Evolutionary conservation across 345 rosid species (phyloP).

Genomic region (Cardamine chenopodiifolia): DNA sequence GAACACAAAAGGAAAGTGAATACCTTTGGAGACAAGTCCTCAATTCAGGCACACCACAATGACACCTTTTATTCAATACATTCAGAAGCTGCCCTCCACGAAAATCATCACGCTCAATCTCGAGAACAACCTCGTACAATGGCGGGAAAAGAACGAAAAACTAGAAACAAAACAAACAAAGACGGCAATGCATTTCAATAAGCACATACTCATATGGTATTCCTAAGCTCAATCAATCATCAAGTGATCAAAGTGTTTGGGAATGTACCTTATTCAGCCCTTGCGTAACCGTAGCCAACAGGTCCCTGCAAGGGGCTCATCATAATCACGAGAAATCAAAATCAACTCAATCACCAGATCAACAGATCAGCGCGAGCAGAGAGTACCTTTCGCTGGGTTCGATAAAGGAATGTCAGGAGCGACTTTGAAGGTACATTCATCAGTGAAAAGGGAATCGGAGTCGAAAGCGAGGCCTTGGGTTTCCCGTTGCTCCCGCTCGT

Average conservation of each 20-base stretch:
- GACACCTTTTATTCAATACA: constrained; percentile 82
- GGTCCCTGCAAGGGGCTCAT: constrained; percentile 54
- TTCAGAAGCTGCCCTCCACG: constrained; percentile 92
- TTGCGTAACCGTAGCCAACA: constrained; percentile 79
- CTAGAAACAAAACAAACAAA: constrained; percentile 45
- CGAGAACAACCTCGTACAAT: constrained; percentile 76
- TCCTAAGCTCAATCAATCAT: background rate
- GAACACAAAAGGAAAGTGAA: constrained; percentile 5
- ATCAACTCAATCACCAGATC: constrained; percentile 15
- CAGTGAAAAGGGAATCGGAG: constrained; percentile 68
- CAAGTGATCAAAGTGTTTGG: background rate
- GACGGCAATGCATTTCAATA: background rate
- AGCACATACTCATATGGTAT: background rate
- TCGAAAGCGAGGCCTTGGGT: constrained; percentile 59
- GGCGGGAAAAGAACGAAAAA: constrained; percentile 91
- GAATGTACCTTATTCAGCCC: constrained; percentile 83
- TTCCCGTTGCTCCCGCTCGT: constrained; percentile 73
- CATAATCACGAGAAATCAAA: background rate
- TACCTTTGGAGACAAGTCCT: constrained; percentile 96
- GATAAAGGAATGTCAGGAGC: constrained; percentile 92
- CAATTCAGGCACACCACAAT: constrained; percentile 96
- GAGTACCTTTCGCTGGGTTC: constrained; percentile 78
- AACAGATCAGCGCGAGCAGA: background rate
- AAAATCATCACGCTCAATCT: constrained; percentile 88
- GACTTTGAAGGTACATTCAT: constrained; percentile 71